Conservation (phyloP, 805 yeast genomes). For the Metschnikowia borealis region DNA sequence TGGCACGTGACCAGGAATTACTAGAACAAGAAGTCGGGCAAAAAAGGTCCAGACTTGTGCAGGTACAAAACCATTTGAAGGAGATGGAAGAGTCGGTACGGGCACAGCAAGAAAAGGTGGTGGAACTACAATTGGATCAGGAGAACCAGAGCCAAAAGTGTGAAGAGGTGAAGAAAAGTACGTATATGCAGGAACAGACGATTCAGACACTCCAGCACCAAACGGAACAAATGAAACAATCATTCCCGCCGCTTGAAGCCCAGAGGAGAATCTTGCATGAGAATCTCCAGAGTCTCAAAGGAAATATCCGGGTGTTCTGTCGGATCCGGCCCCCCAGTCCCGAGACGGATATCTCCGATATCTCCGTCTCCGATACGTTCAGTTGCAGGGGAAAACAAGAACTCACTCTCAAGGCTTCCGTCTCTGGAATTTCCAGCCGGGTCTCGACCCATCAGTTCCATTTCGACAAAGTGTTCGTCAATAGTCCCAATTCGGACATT, state of each 20-base stretch:
- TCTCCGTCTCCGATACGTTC: slow-evolving; percentile 19
- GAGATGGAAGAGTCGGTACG: not conserved
- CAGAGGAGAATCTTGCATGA: slow-evolving; percentile 65
- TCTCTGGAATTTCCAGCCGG: slow-evolving; percentile 1
- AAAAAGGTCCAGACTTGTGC: not conserved
- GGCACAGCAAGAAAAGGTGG: not conserved
- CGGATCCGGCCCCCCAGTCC: slow-evolving; percentile 59
- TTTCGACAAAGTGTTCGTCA: slow-evolving; percentile 76
- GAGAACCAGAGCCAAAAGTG: not conserved
- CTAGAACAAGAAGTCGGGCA: not conserved
- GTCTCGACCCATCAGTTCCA: slow-evolving; percentile 39
- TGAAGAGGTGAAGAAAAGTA: slow-evolving; percentile 1
- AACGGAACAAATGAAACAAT: slow-evolving; percentile 16
- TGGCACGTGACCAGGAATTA: not conserved
- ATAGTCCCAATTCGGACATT: slow-evolving; percentile 53
- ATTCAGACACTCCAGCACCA: slow-evolving; percentile 6
- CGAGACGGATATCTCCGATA: not conserved
- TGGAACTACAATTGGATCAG: not conserved
- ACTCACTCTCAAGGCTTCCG: slow-evolving; percentile 18
- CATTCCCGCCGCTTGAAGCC: slow-evolving; percentile 48
- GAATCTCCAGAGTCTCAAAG: slow-evolving; percentile 78
- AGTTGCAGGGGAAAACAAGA: slow-evolving; percentile 36
- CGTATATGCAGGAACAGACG: slow-evolving; percentile 9
- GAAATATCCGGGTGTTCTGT: slow-evolving; percentile 89
- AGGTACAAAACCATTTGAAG: not conserved